A percentile compares a stretch with the other conserved stretches of the same genome.
These are phyloP conservation scores for Mycena crocata DNA, from an alignment of 768 basidiomycete genomes.

Conservation along the genomic window DNA sequence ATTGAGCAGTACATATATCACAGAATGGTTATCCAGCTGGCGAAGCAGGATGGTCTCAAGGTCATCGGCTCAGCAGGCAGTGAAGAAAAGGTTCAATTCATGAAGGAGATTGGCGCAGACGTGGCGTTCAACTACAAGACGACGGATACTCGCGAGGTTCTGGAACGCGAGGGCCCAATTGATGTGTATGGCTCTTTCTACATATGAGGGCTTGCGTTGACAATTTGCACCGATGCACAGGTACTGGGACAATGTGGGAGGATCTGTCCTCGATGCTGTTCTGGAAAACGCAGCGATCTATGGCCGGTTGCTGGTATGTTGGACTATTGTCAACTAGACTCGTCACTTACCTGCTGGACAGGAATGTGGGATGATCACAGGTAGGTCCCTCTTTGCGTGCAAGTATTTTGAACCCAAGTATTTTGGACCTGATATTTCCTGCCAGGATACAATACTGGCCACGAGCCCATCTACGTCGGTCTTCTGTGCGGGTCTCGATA, in stretches of 20 bases:
- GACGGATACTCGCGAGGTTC: slow-evolving; percentile 59
- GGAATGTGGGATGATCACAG: slow-evolving; percentile 56
- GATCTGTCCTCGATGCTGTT: slow-evolving; percentile 67
- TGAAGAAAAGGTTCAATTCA: not conserved
- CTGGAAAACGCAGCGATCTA: slow-evolving; percentile 55
- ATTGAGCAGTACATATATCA: not conserved
- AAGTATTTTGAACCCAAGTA: slow-evolving; percentile 29
- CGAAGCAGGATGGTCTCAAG: slow-evolving; percentile 10
- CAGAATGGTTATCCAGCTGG: slow-evolving; percentile 10
- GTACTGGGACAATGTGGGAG: slow-evolving; percentile 71
- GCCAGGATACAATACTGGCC: not conserved
- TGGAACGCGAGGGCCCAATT: slow-evolving; percentile 65
- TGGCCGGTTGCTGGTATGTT: slow-evolving; percentile 64
- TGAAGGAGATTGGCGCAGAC: slow-evolving; percentile 1
- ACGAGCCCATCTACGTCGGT: not conserved
- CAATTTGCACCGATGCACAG: slow-evolving; percentile 34
- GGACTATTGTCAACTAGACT: slow-evolving; percentile 27
- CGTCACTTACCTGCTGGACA: slow-evolving; percentile 10
- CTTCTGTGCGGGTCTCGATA: not conserved
- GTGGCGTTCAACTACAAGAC: too few relatives aligned
- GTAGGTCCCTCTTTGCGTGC: slow-evolving; percentile 1
- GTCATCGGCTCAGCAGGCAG: not conserved
- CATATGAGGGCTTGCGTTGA: not conserved
- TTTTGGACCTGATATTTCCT: not conserved
- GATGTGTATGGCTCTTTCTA: slow-evolving; percentile 48